Evolutionary conservation across 768 basidiomycete species (phyloP).

Genomic region (Rhodocollybia butyracea): DNA sequence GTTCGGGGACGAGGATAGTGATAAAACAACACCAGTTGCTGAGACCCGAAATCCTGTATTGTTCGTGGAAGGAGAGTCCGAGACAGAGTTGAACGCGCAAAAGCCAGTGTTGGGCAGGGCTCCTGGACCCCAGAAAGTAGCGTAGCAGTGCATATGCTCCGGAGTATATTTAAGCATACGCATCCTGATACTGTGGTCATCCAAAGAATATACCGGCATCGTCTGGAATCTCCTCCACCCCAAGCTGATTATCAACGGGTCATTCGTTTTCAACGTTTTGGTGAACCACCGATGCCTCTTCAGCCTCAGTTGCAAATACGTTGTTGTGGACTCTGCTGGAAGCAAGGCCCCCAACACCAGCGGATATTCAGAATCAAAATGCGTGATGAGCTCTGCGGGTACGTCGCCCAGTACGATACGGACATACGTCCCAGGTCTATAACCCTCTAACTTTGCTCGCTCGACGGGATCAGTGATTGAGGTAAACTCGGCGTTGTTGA

Average conservation of each 20-base stretch:
- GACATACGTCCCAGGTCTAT: slow-evolving; percentile 87
- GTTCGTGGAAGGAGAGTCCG: slow-evolving; percentile 24
- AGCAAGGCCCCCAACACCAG: slow-evolving; percentile 91
- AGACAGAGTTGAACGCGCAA: slow-evolving; percentile 91
- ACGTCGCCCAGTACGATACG: slow-evolving; percentile 84
- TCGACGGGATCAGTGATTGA: slow-evolving; percentile 65
- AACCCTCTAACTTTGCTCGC: slow-evolving; percentile 85
- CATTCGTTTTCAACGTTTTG: slow-evolving; percentile 92
- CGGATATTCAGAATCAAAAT: slow-evolving; percentile 91
- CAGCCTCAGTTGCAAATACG: slow-evolving; percentile 91
- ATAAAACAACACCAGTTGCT: slow-evolving; percentile 92
- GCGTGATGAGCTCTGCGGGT: slow-evolving; percentile 87
- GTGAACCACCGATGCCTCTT: slow-evolving; percentile 95
- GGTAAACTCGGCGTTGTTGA: slow-evolving; percentile 86
- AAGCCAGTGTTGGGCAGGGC: slow-evolving; percentile 93
- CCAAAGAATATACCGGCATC: slow-evolving; percentile 91
- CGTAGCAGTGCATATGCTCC: slow-evolving; percentile 99
- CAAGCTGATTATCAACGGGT: slow-evolving; percentile 94
- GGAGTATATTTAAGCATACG: slow-evolving; percentile 99
- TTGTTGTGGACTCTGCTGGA: slow-evolving; percentile 79
- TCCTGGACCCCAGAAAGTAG: slow-evolving; percentile 95
- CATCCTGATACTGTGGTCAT: slow-evolving; percentile 98
- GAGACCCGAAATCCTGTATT: slow-evolving; percentile 80
- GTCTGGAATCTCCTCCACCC: slow-evolving; percentile 98
- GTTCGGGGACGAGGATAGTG: slow-evolving; percentile 67